These are phyloP conservation scores for Xylaria hypoxylon DNA, from an alignment of 2,329 filamentous ascomycete species.

Conservation along the genomic window DNA sequence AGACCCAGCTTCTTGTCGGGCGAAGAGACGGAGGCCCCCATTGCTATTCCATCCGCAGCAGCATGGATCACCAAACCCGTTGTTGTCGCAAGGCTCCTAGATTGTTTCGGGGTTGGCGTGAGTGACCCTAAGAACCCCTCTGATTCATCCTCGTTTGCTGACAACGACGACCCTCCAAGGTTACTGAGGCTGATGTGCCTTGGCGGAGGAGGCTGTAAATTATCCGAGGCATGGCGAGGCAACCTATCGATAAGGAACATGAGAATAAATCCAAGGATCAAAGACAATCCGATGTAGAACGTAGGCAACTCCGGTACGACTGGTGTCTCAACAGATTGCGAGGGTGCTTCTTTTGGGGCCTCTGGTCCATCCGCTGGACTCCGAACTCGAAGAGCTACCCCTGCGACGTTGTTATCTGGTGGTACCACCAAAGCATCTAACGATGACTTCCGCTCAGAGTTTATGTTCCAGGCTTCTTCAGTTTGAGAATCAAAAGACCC, in stretches of 20 bases:
- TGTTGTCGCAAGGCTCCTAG: constrained; percentile 81
- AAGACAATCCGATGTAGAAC: constrained; percentile 85
- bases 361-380: constrained; percentile 42
- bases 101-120: constrained; percentile 67
- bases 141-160: constrained; percentile 65
- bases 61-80: constrained; percentile 96
- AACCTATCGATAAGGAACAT: constrained; percentile 97
- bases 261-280: constrained; percentile 89
- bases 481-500: constrained; percentile 10
- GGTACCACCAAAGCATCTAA: constrained; percentile 12
- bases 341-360: constrained; percentile 26
- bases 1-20: constrained; percentile 81
- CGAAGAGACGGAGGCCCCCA: constrained; percentile 87
- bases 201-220: constrained; percentile 73
- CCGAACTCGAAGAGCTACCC: constrained; percentile 37
- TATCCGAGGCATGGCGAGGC: constrained; percentile 76
- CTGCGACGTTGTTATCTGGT: constrained; percentile 1
- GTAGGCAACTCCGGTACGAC: constrained; percentile 66
- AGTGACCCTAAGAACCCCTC: constrained; percentile 70
- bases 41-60: constrained; percentile 92
- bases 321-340: constrained; percentile 42
- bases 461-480: constrained; percentile 13
- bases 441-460: constrained; percentile 4
- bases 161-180: constrained; percentile 66
- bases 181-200: constrained; percentile 92